Base-by-base conservation (phyloP, 495 filamentous ascomycete species). In the Bathelium albidoporum region DNA sequence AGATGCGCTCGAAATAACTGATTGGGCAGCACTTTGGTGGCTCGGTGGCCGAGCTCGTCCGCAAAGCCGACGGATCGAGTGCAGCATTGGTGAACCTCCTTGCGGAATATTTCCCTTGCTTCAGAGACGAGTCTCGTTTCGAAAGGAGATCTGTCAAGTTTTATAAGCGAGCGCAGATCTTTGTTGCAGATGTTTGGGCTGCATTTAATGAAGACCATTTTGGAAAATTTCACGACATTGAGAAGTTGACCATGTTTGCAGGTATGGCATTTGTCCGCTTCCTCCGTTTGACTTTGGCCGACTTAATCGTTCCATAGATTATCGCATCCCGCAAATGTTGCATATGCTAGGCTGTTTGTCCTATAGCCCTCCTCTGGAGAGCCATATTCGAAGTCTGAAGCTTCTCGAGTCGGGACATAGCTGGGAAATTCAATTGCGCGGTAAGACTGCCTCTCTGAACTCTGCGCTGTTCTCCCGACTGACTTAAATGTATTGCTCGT, bases 181-280 rank as follows among this genome's bases (percentile, higher is more conserved):
- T 97, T 16, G 90, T 95, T 20, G 95, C 95, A 45, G 94, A 99
- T 70, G 70, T 96, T 2, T 97, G 93, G 93, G 93, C 92, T 12
- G 93, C 90, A 64, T 96, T 97, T 69, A 83, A 94, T 58, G 90
- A 89, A 34, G 79, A 87, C 65, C 75, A 81, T 26, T 91, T 85
- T 65, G 94, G 94, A 16, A 75, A 80, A n/a, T 99, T 99, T 70
- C 69, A 85, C 31, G 95, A 99, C 69, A 95, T 99, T 60, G 85
- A 91, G 71, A 88, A 89, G 67, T 88, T 99, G 71, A 99, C 95
- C 64, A 97, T 97, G 89, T 99, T 97, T 76, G 91, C 94, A 63
- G 83, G 82, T 84, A 74, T 53, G 75, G 29, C 7, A 45, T 29
- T 18, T 26, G 26, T n/a, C 32, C 31, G 11, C 28, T n/a, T 32